Base-by-base conservation (phyloP, 1,284 basidiomycete species). In the Boletellus dicymbophilus region DNA sequence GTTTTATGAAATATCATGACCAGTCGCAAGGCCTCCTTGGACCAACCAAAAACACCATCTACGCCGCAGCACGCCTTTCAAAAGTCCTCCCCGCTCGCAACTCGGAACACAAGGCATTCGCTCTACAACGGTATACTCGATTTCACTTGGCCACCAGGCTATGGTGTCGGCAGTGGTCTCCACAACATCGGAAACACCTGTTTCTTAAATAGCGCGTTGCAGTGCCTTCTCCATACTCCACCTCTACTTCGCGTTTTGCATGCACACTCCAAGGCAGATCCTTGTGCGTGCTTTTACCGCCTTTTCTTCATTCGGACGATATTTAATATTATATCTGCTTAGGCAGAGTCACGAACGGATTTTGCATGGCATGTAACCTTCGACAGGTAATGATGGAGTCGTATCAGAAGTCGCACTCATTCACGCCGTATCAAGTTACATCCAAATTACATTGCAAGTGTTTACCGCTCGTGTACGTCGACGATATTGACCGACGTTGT, bases 151-250 rank as follows among this genome's bases (percentile, higher is more conserved):
- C 84, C 85, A 1, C 48, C 65, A 18, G 66, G 64, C 39, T 67
- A 67, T 46, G 63, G 61, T 46, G 68, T 80, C 51, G 89, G 80
- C 20, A 69, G 65, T 50, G 96, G 96, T 1, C 75, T 99, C 31
- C 76, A 84, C 62, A 99, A 99, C 71, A 85, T 76, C n/a, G 94
- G 94, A 44, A 99, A 98, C 69, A 97, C 94, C 2, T 99, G 97
- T 72, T 99, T 98, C 71, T 76, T 98, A 61, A 99, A 99, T 71
- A 95, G 93, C 57, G 92, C 90, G 28, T 74, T 99, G 51, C 97
- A 99, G 74, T 93, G 94, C 59, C 79, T 99, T 43, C 72, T 98
- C 20, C 95, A 99, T 67, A 98, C 96, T 1, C 88, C 95, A 10
- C 94, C 95, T 4, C 79, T 99, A 18, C 78, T 97, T 26, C 80